Conservation (phyloP, 208 protist genomes). For the Leishmania major region DNA sequence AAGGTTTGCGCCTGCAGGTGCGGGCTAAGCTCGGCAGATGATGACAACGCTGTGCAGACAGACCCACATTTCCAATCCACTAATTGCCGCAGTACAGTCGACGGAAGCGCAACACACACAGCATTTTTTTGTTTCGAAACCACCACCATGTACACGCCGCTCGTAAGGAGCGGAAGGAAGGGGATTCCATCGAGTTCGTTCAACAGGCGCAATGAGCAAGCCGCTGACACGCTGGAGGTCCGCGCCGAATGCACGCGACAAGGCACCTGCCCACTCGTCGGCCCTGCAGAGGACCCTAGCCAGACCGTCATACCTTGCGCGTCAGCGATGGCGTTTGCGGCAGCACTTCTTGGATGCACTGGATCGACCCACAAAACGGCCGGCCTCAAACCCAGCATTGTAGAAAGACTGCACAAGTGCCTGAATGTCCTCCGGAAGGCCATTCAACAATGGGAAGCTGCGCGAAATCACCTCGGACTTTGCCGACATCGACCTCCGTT, state of each 20-base stretch:
- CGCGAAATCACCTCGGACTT: not conserved
- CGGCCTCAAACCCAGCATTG: conserved; percentile 58
- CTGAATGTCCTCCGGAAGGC: conserved; percentile 41
- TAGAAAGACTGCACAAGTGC: conserved; percentile 58
- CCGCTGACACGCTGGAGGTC: not conserved
- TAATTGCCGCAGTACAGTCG: no score
- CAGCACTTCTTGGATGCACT: conserved; percentile 1
- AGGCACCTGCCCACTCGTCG: not conserved
- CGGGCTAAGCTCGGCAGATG: no score
- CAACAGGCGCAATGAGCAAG: not conserved
- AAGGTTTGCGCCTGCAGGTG: no score
- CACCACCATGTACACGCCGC: not conserved
- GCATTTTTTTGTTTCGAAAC: no score
- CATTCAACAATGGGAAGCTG: not conserved
- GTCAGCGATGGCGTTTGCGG: conserved; percentile 21
- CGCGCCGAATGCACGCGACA: not conserved
- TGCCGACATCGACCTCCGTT: not conserved
- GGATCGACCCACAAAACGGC: conserved; percentile 31
- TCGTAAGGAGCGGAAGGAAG: not conserved
- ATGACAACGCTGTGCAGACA: no score
- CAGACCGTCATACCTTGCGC: not conserved
- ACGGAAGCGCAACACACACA: not conserved
- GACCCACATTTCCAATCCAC: no score
- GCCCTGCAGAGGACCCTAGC: not conserved
- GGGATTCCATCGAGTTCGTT: not conserved